phyloP scores from a whole-genome alignment of 208 protist genomes.

The Sergeia podlipaevii region DNA sequence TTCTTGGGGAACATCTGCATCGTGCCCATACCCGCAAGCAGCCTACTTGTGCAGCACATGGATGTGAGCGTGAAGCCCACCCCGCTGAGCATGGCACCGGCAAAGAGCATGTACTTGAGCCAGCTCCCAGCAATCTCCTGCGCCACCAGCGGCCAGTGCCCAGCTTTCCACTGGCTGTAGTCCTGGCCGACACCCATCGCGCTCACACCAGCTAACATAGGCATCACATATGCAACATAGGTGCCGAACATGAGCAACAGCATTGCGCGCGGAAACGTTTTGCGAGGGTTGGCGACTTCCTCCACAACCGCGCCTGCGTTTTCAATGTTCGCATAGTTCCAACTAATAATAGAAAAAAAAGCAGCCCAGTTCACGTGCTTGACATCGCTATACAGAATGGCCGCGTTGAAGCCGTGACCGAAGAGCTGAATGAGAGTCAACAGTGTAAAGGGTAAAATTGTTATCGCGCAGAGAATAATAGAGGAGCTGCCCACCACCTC shows the following conservation, averaged over 20 bases:
- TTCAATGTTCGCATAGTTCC: conserved; percentile 89
- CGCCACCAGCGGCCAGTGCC: conserved; percentile 77
- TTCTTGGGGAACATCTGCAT: conserved; percentile 85
- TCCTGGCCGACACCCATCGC: conserved; percentile 59
- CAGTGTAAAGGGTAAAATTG: conserved; percentile 62
- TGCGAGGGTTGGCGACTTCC: conserved; percentile 63
- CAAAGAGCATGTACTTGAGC: conserved; percentile 80
- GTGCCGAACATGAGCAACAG: conserved; percentile 67
- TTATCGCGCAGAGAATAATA: conserved; percentile 58
- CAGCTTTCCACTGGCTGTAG: conserved; percentile 61
- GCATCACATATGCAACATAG: conserved; percentile 77
- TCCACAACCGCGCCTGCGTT: conserved; percentile 78
- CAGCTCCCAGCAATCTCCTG: conserved; percentile 47
- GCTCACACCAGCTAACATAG: conserved; percentile 73
- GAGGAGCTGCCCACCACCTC: conserved; percentile 68
- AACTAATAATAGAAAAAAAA: conserved; percentile 84
- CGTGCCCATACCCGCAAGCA: conserved; percentile 77
- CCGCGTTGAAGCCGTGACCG: conserved; percentile 56
- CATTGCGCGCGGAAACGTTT: conserved; percentile 53
- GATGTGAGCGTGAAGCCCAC: conserved; percentile 77
- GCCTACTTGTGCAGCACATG: conserved; percentile 82
- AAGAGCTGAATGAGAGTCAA: conserved; percentile 71
- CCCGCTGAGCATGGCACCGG: conserved; percentile 62
- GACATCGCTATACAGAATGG: conserved; percentile 54
- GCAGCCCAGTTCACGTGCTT: conserved; percentile 51